Percentiles rank a stretch among this genome's conserved stretches.
phyloP scores from a whole-genome alignment of 352 stramenopile genomes.

The Pythium monospermum region DNA sequence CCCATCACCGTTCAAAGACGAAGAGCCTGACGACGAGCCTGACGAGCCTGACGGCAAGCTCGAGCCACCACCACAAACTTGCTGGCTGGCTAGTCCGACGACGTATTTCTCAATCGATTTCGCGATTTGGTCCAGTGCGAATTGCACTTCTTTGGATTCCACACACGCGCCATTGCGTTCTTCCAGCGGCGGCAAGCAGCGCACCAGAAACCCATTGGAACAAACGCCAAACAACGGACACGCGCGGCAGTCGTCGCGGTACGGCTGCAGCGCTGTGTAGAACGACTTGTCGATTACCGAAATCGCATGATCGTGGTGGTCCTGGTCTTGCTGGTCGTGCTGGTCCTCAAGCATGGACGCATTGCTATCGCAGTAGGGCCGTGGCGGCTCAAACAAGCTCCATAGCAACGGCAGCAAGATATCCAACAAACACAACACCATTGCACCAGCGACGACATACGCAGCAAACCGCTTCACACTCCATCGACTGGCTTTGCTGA shows the following conservation, averaged over 20 bases:
- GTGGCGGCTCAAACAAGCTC: constrained; percentile 25
- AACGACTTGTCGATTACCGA: constrained; percentile 29
- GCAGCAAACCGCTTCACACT: constrained; percentile 32
- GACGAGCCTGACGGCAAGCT: constrained; percentile 28
- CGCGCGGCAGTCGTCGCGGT: constrained; percentile 39
- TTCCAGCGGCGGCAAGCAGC: constrained; percentile 43
- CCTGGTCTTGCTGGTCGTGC: constrained; percentile 21
- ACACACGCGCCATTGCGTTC: constrained; percentile 44
- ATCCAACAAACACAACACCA: constrained; percentile 38
- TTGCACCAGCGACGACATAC: constrained; percentile 30
- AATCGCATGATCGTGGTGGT: no score
- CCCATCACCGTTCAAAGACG: no score
- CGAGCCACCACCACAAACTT: constrained; percentile 30
- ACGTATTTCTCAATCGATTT: constrained; percentile 46
- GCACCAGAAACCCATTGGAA: constrained; percentile 37
- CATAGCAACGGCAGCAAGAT: constrained; percentile 34
- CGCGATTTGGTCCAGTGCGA: constrained; percentile 39
- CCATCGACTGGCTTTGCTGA: constrained; percentile 34
- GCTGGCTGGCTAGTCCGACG: constrained; percentile 25
- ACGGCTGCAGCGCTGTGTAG: constrained; percentile 43
- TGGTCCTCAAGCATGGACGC: constrained; percentile 6
- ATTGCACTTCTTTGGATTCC: constrained; percentile 47
- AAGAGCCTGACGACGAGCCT: no score
- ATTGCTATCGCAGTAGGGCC: constrained; percentile 56
- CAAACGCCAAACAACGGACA: constrained; percentile 64